These are phyloP conservation scores for Ilyonectria sp. DNA, from an alignment of 2,329 filamentous ascomycete genomes.

Conservation along the genomic window DNA sequence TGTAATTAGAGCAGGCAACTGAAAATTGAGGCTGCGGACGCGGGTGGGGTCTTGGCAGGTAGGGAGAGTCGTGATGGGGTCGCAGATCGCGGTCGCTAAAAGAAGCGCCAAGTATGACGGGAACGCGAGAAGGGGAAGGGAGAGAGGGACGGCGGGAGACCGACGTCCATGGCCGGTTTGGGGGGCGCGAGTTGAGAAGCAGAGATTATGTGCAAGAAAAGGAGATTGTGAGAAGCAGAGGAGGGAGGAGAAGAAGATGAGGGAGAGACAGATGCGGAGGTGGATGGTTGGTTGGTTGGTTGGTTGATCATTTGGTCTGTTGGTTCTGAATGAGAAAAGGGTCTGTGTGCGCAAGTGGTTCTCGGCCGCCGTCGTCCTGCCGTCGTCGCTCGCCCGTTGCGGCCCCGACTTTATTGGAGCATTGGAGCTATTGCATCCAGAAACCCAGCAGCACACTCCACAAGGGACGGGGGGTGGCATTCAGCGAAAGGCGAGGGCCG, in stretches of 20 bases:
- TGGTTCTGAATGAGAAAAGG: not conserved
- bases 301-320: not conserved
- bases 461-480: not conserved
- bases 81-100: conserved; percentile 1
- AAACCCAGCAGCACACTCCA: too few species aligned
- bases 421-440: not conserved
- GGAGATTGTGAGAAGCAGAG: conserved; percentile 3
- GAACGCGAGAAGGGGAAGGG: not conserved
- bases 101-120: not conserved
- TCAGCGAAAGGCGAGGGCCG: too few species aligned
- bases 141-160: not conserved
- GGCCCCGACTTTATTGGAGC: not conserved
- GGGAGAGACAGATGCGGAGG: not conserved
- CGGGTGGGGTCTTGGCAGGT: not conserved
- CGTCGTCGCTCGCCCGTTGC: not conserved
- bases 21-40: not conserved
- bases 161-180: conserved; percentile 11
- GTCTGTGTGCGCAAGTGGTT: not conserved
- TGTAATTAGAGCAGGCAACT: not conserved
- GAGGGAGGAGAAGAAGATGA: conserved; percentile 2
- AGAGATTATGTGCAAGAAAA: conserved; percentile 7
- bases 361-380: not conserved
- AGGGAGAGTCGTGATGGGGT: conserved; percentile 7
- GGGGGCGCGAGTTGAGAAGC: conserved; percentile 5
- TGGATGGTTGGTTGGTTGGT: not conserved